Conservation (phyloP, 2,329 filamentous ascomycete genomes). For the Ascocoryne sarcoides region DNA sequence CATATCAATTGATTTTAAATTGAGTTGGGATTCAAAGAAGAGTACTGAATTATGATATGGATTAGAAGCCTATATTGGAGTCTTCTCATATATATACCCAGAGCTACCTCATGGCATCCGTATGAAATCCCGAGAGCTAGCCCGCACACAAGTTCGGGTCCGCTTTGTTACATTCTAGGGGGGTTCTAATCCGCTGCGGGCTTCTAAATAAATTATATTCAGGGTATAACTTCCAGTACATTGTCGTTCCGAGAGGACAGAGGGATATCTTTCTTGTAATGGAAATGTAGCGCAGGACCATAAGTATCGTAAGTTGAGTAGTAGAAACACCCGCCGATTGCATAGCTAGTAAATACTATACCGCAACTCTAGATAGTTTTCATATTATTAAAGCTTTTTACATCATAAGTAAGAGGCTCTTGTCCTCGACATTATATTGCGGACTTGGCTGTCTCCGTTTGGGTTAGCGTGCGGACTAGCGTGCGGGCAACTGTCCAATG, state of each 20-base stretch:
- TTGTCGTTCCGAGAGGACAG: background rate
- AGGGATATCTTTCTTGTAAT: background rate
- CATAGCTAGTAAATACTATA: too few species aligned
- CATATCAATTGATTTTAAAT: background rate
- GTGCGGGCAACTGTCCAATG: too few species aligned
- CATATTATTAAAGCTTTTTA: too few species aligned
- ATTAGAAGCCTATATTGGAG: background rate
- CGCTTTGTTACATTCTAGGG: background rate
- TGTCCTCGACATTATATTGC: too few species aligned
- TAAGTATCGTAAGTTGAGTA: background rate
- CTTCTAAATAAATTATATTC: background rate
- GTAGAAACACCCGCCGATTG: background rate
- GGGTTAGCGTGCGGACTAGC: too few species aligned
- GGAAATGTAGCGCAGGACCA: background rate
- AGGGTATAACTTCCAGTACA: too few species aligned
- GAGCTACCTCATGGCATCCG: background rate
- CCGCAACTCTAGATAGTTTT: too few species aligned
- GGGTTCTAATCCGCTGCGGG: background rate
- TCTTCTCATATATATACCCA: background rate
- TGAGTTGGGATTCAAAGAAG: background rate
- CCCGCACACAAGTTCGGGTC: background rate
- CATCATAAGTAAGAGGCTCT: too few species aligned
- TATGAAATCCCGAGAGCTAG: background rate
- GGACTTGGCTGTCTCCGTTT: too few species aligned
- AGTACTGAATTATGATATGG: background rate